Evolutionary conservation across 164 flowering plant genomes (phyloP).

Genomic region (Umbellularia californica): DNA sequence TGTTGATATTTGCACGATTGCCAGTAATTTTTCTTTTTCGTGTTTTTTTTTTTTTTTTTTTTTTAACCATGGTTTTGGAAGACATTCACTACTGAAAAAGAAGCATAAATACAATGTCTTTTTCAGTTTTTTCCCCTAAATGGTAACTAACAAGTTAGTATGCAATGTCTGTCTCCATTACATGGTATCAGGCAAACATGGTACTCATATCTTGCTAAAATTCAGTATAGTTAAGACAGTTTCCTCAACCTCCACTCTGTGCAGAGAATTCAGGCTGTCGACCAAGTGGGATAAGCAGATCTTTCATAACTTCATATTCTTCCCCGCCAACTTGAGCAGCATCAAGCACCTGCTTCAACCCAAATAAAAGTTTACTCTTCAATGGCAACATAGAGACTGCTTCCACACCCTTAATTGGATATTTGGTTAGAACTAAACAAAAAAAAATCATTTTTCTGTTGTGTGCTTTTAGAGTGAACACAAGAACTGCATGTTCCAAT

Average conservation of each 20-base stretch:
- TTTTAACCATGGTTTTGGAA: background rate
- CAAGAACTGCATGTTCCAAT: too few species aligned
- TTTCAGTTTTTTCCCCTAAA: too few species aligned
- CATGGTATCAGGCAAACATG: background rate
- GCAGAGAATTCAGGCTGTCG: slow-evolving; percentile 61
- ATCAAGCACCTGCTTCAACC: slow-evolving; percentile 48
- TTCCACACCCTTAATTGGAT: background rate
- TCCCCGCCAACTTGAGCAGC: slow-evolving; percentile 54
- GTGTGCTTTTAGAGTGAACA: too few species aligned
- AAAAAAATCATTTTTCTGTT: too few species aligned
- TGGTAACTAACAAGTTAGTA: background rate
- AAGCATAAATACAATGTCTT: background rate
- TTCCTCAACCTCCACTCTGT: slow-evolving; percentile 59
- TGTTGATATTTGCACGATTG: too few species aligned
- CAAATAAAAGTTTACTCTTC: background rate
- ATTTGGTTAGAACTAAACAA: too few species aligned
- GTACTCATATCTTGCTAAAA: background rate
- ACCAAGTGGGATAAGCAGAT: slow-evolving; percentile 70
- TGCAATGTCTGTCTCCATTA: background rate
- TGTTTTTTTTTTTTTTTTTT: too few species aligned
- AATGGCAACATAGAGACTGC: background rate
- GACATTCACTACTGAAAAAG: background rate
- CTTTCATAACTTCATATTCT: slow-evolving; percentile 76
- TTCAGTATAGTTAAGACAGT: background rate
- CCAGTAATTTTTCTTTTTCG: too few species aligned